Evolutionary conservation across 1,139 yeast genomes (phyloP).

Genomic region (Blastobotrys illinoisensis): DNA sequence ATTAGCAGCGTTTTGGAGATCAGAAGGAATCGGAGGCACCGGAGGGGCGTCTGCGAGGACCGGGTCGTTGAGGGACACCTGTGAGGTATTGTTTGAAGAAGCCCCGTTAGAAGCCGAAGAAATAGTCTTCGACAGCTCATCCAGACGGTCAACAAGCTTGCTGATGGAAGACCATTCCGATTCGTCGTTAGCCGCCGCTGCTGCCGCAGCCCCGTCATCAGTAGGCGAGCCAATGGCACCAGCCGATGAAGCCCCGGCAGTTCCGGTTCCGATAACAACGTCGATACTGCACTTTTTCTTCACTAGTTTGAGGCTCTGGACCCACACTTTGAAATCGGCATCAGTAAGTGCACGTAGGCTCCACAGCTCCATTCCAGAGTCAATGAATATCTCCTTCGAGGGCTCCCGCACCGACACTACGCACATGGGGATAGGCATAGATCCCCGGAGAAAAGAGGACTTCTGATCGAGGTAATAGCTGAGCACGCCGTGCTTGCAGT

Average conservation of each 20-base stretch:
- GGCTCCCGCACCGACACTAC: slow-evolving; percentile 74
- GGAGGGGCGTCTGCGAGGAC: neutral
- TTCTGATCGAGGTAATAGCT: slow-evolving; percentile 75
- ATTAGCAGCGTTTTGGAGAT: neutral
- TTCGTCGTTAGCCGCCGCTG: neutral
- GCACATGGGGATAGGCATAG: slow-evolving; percentile 79
- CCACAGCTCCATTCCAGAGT: slow-evolving; percentile 97
- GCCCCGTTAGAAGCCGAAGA: neutral
- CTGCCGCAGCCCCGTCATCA: neutral
- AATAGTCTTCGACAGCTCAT: neutral
- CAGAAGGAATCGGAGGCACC: neutral
- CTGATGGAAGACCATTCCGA: slow-evolving; percentile 10
- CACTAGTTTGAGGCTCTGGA: slow-evolving; percentile 23
- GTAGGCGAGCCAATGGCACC: neutral
- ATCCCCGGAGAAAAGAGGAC: slow-evolving; percentile 72
- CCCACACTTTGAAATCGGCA: slow-evolving; percentile 76
- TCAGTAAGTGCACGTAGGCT: slow-evolving; percentile 62
- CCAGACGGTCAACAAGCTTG: slow-evolving; percentile 9
- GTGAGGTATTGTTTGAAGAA: neutral
- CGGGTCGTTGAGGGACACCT: neutral
- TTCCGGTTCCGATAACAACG: neutral
- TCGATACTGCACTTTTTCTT: neutral
- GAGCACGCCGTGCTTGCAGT: slow-evolving; percentile 73
- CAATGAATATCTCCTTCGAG: slow-evolving; percentile 68
- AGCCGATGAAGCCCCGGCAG: neutral